A percentile compares a stretch with the other conserved stretches of the same genome.
Evolutionary conservation across 208 protist species (phyloP).

Genomic region (Herpetomonas tarakana): DNA sequence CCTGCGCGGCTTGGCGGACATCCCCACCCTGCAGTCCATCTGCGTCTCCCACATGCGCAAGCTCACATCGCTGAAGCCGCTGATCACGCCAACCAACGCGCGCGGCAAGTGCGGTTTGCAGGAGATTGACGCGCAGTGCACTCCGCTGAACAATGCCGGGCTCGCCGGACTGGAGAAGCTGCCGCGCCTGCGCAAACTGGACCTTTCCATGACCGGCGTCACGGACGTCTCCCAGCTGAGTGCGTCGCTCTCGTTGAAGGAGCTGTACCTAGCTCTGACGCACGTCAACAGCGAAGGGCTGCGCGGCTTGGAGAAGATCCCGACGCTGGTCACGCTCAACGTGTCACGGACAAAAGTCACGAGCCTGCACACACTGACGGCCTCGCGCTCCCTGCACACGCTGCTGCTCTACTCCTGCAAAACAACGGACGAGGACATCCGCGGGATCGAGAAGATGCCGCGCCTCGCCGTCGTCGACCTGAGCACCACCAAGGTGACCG

Average conservation of each 20-base stretch:
- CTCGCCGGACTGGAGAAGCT: constrained; percentile 30
- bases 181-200: constrained; percentile 34
- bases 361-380: constrained; percentile 19
- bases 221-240: constrained; percentile 43
- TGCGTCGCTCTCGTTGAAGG: constrained; percentile 27
- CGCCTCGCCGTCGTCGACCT: constrained; percentile 34
- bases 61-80: constrained; percentile 35
- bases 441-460: constrained; percentile 37
- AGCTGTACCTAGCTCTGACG: constrained; percentile 37
- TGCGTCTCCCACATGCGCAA: constrained; percentile 48
- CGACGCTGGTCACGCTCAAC: constrained; percentile 32
- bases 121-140: constrained; percentile 69
- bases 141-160: constrained; percentile 28
- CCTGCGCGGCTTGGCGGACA: constrained; percentile 39
- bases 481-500: constrained; percentile 46
- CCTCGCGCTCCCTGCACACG: constrained; percentile 33
- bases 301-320: constrained; percentile 34
- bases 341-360: constrained; percentile 45
- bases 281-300: constrained; percentile 36
- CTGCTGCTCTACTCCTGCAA: constrained; percentile 39
- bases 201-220: constrained; percentile 55
- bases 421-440: constrained; percentile 29
- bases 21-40: constrained; percentile 37
- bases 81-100: constrained; percentile 33
- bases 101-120: constrained; percentile 27